Evolutionary conservation across 306 rosid species (phyloP).

Genomic region (Vachellia collinsii): DNA sequence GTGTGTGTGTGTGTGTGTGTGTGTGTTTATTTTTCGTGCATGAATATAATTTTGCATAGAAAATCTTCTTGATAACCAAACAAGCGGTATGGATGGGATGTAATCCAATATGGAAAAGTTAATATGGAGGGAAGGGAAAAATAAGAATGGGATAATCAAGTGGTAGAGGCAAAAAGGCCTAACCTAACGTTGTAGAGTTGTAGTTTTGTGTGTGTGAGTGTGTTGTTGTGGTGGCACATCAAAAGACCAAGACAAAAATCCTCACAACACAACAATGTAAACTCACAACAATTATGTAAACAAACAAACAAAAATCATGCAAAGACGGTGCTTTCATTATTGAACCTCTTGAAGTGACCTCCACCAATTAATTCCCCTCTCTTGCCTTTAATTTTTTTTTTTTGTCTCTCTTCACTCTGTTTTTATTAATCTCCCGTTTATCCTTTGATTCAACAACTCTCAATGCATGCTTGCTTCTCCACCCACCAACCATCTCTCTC

Average conservation of each 20-base stretch:
- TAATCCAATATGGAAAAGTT: not conserved
- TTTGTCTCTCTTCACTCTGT: not conserved
- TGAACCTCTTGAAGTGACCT: not conserved
- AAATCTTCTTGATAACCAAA: too few species aligned
- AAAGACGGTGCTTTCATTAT: slow-evolving; percentile 9
- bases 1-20: not conserved
- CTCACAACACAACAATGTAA: not conserved
- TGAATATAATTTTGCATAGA: too few species aligned
- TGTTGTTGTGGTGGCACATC: slow-evolving; percentile 11
- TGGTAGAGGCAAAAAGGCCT: not conserved
- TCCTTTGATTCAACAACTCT: not conserved
- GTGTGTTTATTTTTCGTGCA: too few species aligned
- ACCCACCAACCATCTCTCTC: not conserved
- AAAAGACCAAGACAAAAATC: slow-evolving; percentile 4
- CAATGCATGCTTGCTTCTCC: not conserved
- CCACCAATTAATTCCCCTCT: not conserved
- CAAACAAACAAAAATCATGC: not conserved
- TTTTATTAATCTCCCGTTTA: not conserved
- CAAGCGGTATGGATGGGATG: not conserved
- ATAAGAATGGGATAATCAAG: not conserved
- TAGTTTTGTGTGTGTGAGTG: not conserved
- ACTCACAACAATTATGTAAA: not conserved
- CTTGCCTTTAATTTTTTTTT: not conserved
- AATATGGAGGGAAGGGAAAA: not conserved
- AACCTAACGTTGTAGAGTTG: not conserved